These are phyloP conservation scores for Rhexocercosporidium sp. DNA, from an alignment of 2,329 filamentous ascomycete genomes.

Conservation along the genomic window DNA sequence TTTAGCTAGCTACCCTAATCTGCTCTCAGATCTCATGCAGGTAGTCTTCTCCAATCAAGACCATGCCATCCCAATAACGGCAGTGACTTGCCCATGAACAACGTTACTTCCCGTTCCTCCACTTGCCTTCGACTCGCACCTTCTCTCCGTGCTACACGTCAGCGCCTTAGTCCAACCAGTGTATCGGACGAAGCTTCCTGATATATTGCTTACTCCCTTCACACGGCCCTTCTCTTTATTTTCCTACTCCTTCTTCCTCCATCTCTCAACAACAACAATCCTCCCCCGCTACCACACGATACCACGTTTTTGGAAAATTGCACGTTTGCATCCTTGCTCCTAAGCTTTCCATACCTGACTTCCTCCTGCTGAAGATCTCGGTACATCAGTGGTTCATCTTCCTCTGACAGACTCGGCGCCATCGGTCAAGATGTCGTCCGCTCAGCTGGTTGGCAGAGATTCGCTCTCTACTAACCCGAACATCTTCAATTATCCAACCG, in stretches of 20 bases:
- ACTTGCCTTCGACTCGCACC: too few species aligned
- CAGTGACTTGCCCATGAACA: background rate
- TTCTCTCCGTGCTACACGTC: background rate
- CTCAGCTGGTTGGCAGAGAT: conserved; percentile 22
- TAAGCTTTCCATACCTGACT: background rate
- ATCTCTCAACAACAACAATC: background rate
- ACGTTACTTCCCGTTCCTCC: conserved; percentile 1
- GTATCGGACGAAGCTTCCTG: background rate
- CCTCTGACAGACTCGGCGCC: too few species aligned
- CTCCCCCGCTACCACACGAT: background rate
- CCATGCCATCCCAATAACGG: background rate
- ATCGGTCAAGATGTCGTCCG: conserved; percentile 21
- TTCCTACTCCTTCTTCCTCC: background rate
- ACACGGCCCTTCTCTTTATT: background rate
- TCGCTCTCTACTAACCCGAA: conserved; percentile 35
- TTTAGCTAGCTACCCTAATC: background rate
- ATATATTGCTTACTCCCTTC: background rate
- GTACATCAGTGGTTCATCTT: too few species aligned
- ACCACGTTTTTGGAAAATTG: background rate
- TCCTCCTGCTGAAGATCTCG: background rate
- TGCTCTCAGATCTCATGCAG: background rate
- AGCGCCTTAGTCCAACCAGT: background rate
- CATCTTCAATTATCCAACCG: conserved; percentile 30
- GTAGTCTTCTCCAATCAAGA: background rate
- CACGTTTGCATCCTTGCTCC: background rate